Evolutionary conservation across 2,329 filamentous ascomycete genomes (phyloP).

Genomic region (Cryphonectria nitschkei): DNA sequence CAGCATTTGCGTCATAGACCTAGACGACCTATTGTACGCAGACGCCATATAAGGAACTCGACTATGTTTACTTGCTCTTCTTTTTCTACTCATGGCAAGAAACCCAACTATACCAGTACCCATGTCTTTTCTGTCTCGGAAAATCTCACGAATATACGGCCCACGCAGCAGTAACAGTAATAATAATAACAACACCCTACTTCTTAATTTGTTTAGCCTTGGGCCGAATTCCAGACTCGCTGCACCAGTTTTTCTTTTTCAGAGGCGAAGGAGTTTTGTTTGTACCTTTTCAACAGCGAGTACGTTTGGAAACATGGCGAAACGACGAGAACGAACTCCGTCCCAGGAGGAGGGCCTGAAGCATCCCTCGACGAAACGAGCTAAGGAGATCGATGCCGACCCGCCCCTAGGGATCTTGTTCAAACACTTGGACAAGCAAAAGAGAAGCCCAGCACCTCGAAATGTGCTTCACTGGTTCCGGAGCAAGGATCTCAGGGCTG

Average conservation of each 20-base stretch:
- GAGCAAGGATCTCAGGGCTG: slow-evolving; percentile 33
- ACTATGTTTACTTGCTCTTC: background rate
- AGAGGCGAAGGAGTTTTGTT: background rate
- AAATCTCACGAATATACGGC: background rate
- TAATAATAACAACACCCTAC: background rate
- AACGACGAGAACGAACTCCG: slow-evolving; percentile 31
- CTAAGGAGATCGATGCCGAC: slow-evolving; percentile 34
- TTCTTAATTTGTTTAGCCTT: background rate
- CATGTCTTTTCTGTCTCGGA: background rate
- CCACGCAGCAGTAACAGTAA: background rate
- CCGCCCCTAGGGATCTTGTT: slow-evolving; percentile 30
- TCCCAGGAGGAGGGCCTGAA: slow-evolving; percentile 33
- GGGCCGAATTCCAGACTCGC: background rate
- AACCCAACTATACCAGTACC: background rate
- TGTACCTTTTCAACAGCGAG: background rate
- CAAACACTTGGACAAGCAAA: slow-evolving; percentile 24
- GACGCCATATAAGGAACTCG: background rate
- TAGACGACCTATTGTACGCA: background rate
- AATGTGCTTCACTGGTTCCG: slow-evolving; percentile 36
- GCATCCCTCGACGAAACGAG: slow-evolving; percentile 35
- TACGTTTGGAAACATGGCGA: slow-evolving; percentile 13
- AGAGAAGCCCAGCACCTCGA: slow-evolving; percentile 7
- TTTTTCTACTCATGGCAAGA: no score
- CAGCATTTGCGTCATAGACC: background rate
- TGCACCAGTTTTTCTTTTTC: background rate